Evolutionary conservation across 2,329 filamentous ascomycete genomes (phyloP).

Genomic region (Claviceps arundinis): DNA sequence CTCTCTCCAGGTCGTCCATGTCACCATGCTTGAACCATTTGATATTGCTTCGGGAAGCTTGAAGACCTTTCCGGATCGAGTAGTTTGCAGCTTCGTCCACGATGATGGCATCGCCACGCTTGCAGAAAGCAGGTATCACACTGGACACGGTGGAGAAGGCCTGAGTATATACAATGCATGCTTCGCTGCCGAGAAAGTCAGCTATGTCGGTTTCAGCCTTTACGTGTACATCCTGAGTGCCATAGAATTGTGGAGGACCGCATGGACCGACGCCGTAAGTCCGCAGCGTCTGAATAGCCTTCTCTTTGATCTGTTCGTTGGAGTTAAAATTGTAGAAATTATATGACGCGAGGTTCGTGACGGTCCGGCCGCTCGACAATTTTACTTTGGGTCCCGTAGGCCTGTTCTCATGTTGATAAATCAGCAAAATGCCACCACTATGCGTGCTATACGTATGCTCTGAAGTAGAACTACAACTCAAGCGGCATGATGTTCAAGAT

Average conservation of each 20-base stretch:
- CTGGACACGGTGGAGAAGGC: constrained; percentile 94
- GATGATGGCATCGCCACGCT: constrained; percentile 93
- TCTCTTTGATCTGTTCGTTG: constrained; percentile 87
- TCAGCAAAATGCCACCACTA: background rate
- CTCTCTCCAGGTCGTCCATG: constrained; percentile 80
- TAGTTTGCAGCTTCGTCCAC: constrained; percentile 90
- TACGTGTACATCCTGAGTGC: constrained; percentile 96
- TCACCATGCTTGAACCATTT: constrained; percentile 94
- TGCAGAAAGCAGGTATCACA: constrained; percentile 93
- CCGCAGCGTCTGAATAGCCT: constrained; percentile 83
- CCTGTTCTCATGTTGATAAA: constrained; percentile 29
- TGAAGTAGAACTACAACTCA: background rate
- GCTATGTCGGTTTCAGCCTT: constrained; percentile 92
- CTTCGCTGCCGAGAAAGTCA: constrained; percentile 71
- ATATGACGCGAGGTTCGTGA: constrained; percentile 85
- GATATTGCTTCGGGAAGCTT: constrained; percentile 83
- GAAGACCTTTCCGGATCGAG: constrained; percentile 84
- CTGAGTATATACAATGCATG: constrained; percentile 91
- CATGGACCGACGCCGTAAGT: constrained; percentile 96
- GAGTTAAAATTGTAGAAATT: constrained; percentile 97
- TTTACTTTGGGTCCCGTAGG: constrained; percentile 85
- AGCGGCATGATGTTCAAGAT: background rate
- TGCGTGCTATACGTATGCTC: background rate
- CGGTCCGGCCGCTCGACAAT: constrained; percentile 75
- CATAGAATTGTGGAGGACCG: constrained; percentile 94